These are phyloP conservation scores for Aspergillus olivimuriae DNA, from an alignment of 495 filamentous ascomycete species.

Conservation along the genomic window DNA sequence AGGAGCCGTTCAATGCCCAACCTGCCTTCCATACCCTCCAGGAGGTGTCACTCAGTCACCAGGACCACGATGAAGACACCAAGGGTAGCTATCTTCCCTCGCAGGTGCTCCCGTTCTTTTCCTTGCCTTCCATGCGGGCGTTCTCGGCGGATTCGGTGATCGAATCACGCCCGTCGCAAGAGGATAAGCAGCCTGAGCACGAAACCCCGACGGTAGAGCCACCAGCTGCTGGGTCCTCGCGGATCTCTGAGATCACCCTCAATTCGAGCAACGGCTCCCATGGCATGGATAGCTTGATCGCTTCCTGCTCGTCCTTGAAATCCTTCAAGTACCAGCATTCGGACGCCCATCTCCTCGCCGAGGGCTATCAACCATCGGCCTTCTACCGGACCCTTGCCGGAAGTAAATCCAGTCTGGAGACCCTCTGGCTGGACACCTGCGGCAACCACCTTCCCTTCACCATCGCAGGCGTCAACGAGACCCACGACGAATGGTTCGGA, in stretches of 20 bases:
- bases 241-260: conserved; percentile 23
- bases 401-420: conserved; percentile 24
- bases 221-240: conserved; percentile 4
- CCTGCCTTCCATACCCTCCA: conserved; percentile 15
- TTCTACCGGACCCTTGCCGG: conserved; percentile 21
- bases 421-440: conserved; percentile 28
- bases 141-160: conserved; percentile 24
- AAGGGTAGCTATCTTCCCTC: conserved; percentile 11
- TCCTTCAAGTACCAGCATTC: conserved; percentile 36
- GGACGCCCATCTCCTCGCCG: conserved; percentile 19
- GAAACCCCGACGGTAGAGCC: background rate
- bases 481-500: conserved; percentile 31
- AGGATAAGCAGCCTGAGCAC: background rate
- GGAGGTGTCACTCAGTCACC: conserved; percentile 18
- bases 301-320: conserved; percentile 19
- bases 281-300: conserved; percentile 22
- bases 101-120: conserved; percentile 25
- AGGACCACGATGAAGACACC: conserved; percentile 10
- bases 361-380: conserved; percentile 24
- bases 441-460: conserved; percentile 30
- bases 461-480: conserved; percentile 24
- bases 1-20: conserved; percentile 14
- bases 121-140: conserved; percentile 21
- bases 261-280: conserved; percentile 23
- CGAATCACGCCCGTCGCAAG: conserved; percentile 12